Evolutionary conservation across 345 rosid species (phyloP).

Genomic region (Atalantia buxifolia): DNA sequence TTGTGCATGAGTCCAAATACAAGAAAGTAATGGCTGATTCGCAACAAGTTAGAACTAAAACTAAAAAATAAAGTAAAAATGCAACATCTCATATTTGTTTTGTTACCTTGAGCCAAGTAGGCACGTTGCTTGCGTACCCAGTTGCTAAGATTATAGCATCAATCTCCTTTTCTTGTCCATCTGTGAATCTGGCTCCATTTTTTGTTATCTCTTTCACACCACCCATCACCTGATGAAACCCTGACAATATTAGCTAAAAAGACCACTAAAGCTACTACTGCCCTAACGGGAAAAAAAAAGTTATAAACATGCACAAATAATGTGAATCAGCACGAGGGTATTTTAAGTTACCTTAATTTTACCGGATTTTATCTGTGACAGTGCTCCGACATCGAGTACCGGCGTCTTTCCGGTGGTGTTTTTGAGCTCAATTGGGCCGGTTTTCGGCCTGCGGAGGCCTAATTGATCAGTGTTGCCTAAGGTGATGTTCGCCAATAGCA

Average conservation of each 20-base stretch:
- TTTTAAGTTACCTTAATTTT: constrained; percentile 54
- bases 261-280: not conserved
- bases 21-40: constrained; percentile 43
- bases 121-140: constrained; percentile 89
- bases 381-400: constrained; percentile 80
- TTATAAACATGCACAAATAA: not conserved
- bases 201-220: constrained; percentile 74
- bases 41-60: constrained; percentile 35
- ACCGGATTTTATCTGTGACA: constrained; percentile 65
- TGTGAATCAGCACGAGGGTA: not conserved
- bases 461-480: constrained; percentile 67
- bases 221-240: constrained; percentile 46
- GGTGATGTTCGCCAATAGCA: constrained; percentile 43
- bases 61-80: constrained; percentile 12
- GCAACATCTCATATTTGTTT: constrained; percentile 2
- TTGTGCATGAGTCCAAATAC: constrained; percentile 30
- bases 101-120: constrained; percentile 85
- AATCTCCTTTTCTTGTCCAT: constrained; percentile 71
- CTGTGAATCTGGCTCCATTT: constrained; percentile 65
- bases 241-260: constrained; percentile 5
- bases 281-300: not conserved
- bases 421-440: constrained; percentile 89
- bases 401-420: constrained; percentile 88
- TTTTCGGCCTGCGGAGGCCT: constrained; percentile 85
- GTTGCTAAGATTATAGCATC: constrained; percentile 87